These are phyloP conservation scores for Takashimella tepidaria DNA, from an alignment of 1,284 basidiomycete genomes.

Conservation along the genomic window DNA sequence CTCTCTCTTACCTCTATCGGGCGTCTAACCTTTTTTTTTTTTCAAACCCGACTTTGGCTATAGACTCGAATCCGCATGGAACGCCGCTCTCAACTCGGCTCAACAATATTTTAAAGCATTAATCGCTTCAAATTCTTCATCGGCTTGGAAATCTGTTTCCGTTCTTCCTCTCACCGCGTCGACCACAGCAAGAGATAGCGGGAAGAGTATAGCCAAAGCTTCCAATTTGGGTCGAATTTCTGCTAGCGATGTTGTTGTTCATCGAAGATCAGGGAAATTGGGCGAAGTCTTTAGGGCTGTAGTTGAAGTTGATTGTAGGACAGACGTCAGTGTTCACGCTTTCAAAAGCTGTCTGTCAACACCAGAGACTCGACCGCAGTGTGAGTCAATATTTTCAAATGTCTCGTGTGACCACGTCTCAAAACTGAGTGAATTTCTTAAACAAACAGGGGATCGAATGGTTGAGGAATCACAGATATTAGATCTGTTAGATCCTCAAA, in stretches of 20 bases:
- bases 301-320: slow-evolving; percentile 68
- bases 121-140: slow-evolving; percentile 39
- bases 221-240: slow-evolving; percentile 34
- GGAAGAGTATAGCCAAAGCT: slow-evolving; percentile 17
- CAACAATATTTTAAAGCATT: slow-evolving; percentile 45
- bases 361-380: slow-evolving; percentile 76
- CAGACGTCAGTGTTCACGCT: slow-evolving; percentile 62
- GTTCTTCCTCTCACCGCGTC: slow-evolving; percentile 28
- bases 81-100: slow-evolving; percentile 39
- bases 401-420: background rate
- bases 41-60: background rate
- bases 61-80: slow-evolving; percentile 47
- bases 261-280: slow-evolving; percentile 48
- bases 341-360: slow-evolving; percentile 80
- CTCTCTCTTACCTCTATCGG: background rate
- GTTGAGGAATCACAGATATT: slow-evolving; percentile 78
- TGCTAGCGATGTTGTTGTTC: slow-evolving; percentile 47
- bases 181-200: slow-evolving; percentile 15
- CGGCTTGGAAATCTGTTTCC: slow-evolving; percentile 47
- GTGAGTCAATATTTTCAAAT: slow-evolving; percentile 26
- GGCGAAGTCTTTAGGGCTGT: slow-evolving; percentile 80
- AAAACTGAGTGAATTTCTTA: background rate
- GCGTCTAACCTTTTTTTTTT: background rate
- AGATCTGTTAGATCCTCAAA: slow-evolving; percentile 79
- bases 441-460: slow-evolving; percentile 68